Evolutionary conservation across 371 early-diverging fungal species (phyloP).

Genomic region (Syncephalastrum contaminatum): DNA sequence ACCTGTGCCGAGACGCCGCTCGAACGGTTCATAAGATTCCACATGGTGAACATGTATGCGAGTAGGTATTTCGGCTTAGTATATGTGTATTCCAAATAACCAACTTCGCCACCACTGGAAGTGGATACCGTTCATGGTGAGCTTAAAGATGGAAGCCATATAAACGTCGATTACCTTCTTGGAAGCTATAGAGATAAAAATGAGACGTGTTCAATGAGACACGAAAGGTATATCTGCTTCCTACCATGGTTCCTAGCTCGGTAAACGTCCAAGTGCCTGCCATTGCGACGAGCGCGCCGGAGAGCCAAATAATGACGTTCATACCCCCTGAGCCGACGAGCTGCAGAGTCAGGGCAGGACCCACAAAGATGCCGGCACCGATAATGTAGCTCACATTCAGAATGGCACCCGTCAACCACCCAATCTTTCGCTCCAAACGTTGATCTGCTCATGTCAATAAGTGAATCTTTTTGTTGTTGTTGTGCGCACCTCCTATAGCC

Average conservation of each 20-base stretch:
- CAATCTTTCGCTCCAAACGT: constrained; percentile 39
- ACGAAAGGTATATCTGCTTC: not conserved
- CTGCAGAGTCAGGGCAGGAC: constrained; percentile 36
- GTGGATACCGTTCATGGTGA: too few relatives aligned
- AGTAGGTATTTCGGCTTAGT: constrained; percentile 38
- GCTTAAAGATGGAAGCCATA: not conserved
- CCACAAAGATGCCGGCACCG: constrained; percentile 44
- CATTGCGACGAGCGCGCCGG: constrained; percentile 35
- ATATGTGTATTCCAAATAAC: constrained; percentile 41
- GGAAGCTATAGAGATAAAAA: constrained; percentile 25
- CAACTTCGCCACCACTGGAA: constrained; percentile 45
- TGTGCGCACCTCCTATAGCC: constrained; percentile 32
- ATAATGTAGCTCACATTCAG: constrained; percentile 48
- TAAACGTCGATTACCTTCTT: constrained; percentile 23
- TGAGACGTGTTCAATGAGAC: not conserved
- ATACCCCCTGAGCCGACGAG: constrained; percentile 44
- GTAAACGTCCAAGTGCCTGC: constrained; percentile 39
- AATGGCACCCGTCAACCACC: constrained; percentile 39
- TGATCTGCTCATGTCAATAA: constrained; percentile 26
- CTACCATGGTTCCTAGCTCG: constrained; percentile 49
- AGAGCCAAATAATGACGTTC: constrained; percentile 37
- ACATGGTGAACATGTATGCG: constrained; percentile 38
- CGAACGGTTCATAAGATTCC: constrained; percentile 38
- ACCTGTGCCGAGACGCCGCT: constrained; percentile 40
- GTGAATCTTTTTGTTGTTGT: not conserved